Percentiles rank a stretch among this genome's conserved stretches.
Evolutionary conservation across 306 rosid species (phyloP).

Genomic region (Prinsepia uniflora): DNA sequence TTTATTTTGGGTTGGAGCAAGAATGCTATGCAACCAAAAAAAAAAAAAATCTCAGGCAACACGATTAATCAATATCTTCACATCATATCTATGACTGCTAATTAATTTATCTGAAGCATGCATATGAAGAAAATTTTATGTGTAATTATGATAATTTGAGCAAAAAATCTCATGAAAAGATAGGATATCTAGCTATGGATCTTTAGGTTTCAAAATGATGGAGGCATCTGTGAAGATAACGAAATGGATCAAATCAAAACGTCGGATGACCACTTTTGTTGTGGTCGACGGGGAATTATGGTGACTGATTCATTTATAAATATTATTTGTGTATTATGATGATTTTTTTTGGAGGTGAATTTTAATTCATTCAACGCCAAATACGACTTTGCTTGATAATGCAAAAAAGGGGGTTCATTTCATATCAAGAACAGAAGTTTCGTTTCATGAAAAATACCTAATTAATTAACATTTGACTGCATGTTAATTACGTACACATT

Average conservation of each 20-base stretch:
- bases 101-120: too few species aligned
- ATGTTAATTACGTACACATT: too few species aligned
- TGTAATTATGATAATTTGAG: too few species aligned
- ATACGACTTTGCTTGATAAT: not conserved
- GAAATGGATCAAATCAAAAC: not conserved
- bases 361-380: not conserved
- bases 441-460: not conserved
- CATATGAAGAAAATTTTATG: too few species aligned
- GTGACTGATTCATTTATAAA: slow-evolving; percentile 4
- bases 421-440: not conserved
- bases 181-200: not conserved
- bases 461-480: not conserved
- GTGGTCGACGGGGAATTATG: not conserved
- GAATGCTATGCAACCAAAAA: not conserved
- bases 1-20: not conserved
- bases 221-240: not conserved
- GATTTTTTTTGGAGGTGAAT: not conserved
- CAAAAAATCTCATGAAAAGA: not conserved
- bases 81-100: too few species aligned
- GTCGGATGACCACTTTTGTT: not conserved
- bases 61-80: too few species aligned
- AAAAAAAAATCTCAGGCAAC: not conserved
- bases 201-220: not conserved
- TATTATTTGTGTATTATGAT: not conserved
- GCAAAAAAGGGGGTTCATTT: not conserved